A percentile compares a stretch with the other conserved stretches of the same genome.
Conservation (phyloP, 306 rosid species). For the Lagenaria siceraria region DNA sequence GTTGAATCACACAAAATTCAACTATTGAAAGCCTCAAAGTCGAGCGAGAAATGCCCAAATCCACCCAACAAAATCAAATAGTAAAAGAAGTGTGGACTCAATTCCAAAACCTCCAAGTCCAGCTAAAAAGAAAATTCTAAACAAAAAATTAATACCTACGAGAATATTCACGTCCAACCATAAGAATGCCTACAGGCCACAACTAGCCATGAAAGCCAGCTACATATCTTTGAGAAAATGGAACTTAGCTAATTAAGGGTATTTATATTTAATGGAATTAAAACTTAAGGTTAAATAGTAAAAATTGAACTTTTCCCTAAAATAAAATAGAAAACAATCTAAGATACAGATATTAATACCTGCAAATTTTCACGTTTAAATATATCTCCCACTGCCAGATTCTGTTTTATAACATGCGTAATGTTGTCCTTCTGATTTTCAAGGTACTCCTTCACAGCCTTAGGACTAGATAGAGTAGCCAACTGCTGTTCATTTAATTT, state of each 20-base stretch:
- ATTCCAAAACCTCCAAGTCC: too few species aligned
- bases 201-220: neutral
- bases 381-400: constrained; percentile 93
- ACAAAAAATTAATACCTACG: too few species aligned
- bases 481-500: constrained; percentile 68
- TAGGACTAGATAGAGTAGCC: constrained; percentile 69
- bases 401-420: constrained; percentile 64
- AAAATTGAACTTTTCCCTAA: neutral
- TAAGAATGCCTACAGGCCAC: neutral
- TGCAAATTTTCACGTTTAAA: constrained; percentile 76
- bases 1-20: too few species aligned
- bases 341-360: constrained; percentile 28
- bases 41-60: too few species aligned
- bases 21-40: too few species aligned
- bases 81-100: too few species aligned
- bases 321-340: neutral
- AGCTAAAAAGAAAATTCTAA: too few species aligned
- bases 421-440: constrained; percentile 72
- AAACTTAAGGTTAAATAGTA: neutral
- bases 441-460: constrained; percentile 82
- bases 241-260: neutral
- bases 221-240: neutral
- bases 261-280: neutral
- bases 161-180: too few species aligned
- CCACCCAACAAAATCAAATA: too few species aligned